A percentile compares a stretch with the other conserved stretches of the same genome.
phyloP scores from a whole-genome alignment of 805 yeast genomes.

The Cyberlindnera veronae region DNA sequence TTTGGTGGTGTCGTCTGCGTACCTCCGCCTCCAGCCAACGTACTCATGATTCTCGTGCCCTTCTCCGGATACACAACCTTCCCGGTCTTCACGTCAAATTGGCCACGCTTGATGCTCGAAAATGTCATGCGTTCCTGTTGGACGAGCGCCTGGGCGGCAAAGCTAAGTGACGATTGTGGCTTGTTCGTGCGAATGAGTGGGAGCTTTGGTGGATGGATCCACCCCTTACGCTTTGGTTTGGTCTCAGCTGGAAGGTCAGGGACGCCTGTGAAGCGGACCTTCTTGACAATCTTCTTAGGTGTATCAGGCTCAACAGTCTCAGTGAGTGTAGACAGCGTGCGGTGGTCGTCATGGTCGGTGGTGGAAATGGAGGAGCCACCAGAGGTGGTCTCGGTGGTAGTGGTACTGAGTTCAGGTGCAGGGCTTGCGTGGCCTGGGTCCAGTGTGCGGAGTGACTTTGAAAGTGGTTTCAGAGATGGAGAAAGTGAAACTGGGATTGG shows the following conservation, averaged over 20 bases:
- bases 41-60: constrained; percentile 11
- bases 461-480: constrained; percentile 9
- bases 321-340: constrained; percentile 5
- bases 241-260: constrained; percentile 22
- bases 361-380: constrained; percentile 12
- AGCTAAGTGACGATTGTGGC: constrained; percentile 12
- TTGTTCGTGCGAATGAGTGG: constrained; percentile 2
- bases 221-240: constrained; percentile 23
- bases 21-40: constrained; percentile 5
- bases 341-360: constrained; percentile 2
- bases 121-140: constrained; percentile 26
- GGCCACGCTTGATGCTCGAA: constrained; percentile 22
- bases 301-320: constrained; percentile 5
- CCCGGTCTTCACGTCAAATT: constrained; percentile 20
- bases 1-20: constrained; percentile 4
- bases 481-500: constrained; percentile 1
- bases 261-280: constrained; percentile 28
- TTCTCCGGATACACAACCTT: constrained; percentile 18
- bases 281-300: constrained; percentile 19
- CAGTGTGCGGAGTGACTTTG: constrained; percentile 1
- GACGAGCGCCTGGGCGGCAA: constrained; percentile 24
- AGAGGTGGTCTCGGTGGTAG: constrained; percentile 14
- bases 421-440: constrained; percentile 1
- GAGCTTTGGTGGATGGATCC: constrained; percentile 23
- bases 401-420: constrained; percentile 9